phyloP scores from a whole-genome alignment of 495 filamentous ascomycete genomes.

The Zalerion maritima region DNA sequence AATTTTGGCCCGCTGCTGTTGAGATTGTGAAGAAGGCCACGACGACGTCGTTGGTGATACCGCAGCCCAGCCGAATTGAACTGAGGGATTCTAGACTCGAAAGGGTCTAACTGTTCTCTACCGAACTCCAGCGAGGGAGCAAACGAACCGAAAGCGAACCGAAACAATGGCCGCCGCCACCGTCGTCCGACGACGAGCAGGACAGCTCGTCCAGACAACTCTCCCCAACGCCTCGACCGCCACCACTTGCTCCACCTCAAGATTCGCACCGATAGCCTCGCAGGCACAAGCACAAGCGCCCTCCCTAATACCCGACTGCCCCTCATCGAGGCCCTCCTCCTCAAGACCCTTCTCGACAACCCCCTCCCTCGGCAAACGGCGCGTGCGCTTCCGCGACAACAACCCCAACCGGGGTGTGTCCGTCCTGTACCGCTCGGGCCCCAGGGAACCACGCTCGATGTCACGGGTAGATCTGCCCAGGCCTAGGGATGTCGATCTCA shows the following conservation, averaged over 20 bases:
- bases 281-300: no score
- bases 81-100: no score
- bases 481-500: no score
- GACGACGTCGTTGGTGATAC: no score
- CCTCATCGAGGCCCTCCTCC: conserved; percentile 4
- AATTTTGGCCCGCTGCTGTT: no score
- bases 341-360: conserved; percentile 21
- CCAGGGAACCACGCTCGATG: conserved; percentile 50
- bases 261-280: neutral
- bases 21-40: no score
- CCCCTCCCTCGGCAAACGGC: conserved; percentile 16
- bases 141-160: conserved; percentile 14
- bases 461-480: conserved; percentile 58
- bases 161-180: conserved; percentile 12
- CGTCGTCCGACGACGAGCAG: conserved; percentile 6
- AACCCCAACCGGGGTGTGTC: conserved; percentile 67
- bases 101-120: no score
- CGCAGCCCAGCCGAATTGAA: no score
- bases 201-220: no score
- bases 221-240: neutral
- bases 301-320: no score
- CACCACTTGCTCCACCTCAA: conserved; percentile 1
- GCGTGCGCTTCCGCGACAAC: conserved; percentile 36
- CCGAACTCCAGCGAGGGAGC: no score
- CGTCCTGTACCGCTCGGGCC: conserved; percentile 61